Conservation (phyloP, 1,139 yeast genomes). For the Yamadazyma triangularis region DNA sequence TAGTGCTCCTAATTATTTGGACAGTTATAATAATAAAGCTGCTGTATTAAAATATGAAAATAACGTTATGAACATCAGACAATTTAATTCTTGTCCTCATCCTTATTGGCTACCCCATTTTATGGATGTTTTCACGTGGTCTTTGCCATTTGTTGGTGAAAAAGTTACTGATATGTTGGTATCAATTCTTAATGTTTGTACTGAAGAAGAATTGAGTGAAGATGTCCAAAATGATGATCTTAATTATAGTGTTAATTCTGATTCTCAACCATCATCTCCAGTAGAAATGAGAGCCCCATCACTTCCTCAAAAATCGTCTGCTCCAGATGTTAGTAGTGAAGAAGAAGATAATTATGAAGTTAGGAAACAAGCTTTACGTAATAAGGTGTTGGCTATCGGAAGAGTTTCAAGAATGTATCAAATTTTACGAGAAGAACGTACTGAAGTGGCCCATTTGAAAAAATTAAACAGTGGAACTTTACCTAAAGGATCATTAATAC, state of each 20-base stretch:
- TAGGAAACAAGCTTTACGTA: slow-evolving; percentile 64
- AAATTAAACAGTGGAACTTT: slow-evolving; percentile 58
- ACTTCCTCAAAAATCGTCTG: slow-evolving; percentile 5
- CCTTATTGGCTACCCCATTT: slow-evolving; percentile 97
- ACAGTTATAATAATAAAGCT: slow-evolving; percentile 91
- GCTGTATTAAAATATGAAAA: slow-evolving; percentile 90
- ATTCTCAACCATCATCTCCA: slow-evolving; percentile 12
- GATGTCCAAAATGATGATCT: slow-evolving; percentile 44
- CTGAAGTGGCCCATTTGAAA: slow-evolving; percentile 78
- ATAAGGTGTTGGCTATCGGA: slow-evolving; percentile 92
- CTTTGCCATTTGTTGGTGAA: slow-evolving; percentile 97
- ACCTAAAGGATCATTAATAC: slow-evolving; percentile 83
- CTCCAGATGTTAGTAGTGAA: slow-evolving; percentile 10
- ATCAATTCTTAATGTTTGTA: slow-evolving; percentile 85
- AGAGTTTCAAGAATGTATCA: slow-evolving; percentile 91
- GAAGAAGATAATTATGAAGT: slow-evolving; percentile 30
- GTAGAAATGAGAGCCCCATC: slow-evolving; percentile 7
- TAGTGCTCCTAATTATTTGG: slow-evolving; percentile 94
- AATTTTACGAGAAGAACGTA: slow-evolving; percentile 84
- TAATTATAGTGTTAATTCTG: slow-evolving; percentile 7
- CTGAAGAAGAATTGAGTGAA: slow-evolving; percentile 89
- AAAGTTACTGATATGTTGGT: slow-evolving; percentile 91
- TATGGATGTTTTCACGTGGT: slow-evolving; percentile 98
- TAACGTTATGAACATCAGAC: slow-evolving; percentile 92
- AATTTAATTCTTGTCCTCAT: slow-evolving; percentile 88